Evolutionary conservation across 495 filamentous ascomycete genomes (phyloP).

Genomic region (Neurospora discreta): DNA sequence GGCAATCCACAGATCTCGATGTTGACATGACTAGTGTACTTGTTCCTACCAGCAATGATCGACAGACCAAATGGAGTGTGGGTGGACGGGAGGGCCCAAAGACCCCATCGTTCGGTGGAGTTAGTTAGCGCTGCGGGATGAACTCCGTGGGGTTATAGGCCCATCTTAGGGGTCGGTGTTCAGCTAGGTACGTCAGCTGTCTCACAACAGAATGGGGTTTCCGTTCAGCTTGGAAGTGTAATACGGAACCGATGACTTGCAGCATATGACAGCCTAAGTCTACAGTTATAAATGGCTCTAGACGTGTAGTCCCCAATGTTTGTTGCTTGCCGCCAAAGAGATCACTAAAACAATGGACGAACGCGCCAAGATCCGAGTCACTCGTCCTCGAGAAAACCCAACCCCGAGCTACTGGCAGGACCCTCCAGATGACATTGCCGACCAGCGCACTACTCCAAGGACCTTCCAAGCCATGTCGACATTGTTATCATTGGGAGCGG

Average conservation of each 20-base stretch:
- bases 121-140: background rate
- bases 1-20: background rate
- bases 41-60: background rate
- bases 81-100: background rate
- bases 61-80: background rate
- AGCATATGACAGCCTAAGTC: background rate
- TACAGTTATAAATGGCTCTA: too few relatives aligned
- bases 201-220: background rate
- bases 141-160: background rate
- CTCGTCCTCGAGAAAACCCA: constrained; percentile 45
- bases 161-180: background rate
- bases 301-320: too few relatives aligned
- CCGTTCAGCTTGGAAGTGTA: background rate
- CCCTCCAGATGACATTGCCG: constrained; percentile 45
- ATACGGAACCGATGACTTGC: background rate
- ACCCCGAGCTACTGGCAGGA: constrained; percentile 64
- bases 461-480: constrained; percentile 38
- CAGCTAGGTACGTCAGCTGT: background rate
- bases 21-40: background rate
- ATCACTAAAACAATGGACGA: constrained; percentile 27
- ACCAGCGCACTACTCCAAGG: constrained; percentile 36
- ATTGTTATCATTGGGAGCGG: constrained; percentile 60
- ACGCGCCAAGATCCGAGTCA: constrained; percentile 32
- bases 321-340: too few relatives aligned
- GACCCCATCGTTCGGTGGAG: background rate